Percentiles rank a stretch among this genome's conserved stretches.
These are phyloP conservation scores for Alloteropsis semialata DNA, from an alignment of 176 grass and related monocot genomes.

Conservation along the genomic window DNA sequence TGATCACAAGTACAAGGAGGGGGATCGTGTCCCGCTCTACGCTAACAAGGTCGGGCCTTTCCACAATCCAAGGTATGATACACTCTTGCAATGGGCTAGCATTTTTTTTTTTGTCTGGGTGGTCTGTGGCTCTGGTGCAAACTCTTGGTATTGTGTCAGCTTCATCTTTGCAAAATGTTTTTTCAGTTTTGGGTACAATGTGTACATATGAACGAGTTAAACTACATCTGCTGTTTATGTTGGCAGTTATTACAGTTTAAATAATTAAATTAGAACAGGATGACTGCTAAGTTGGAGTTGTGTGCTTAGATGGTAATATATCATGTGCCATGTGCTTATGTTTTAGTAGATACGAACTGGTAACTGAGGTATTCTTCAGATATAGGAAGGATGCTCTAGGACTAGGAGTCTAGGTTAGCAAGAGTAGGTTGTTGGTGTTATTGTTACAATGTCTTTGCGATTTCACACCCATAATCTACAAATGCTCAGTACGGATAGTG, in stretches of 20 bases:
- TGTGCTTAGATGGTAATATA: background rate
- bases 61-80: slow-evolving; percentile 95
- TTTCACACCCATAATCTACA: background rate
- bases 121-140: too few relatives aligned
- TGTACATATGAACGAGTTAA: background rate
- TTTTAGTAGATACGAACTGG: background rate
- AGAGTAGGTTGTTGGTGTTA: too few relatives aligned
- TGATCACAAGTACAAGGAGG: slow-evolving; percentile 75
- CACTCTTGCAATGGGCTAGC: too few relatives aligned
- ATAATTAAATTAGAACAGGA: too few relatives aligned
- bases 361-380: background rate
- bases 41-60: slow-evolving; percentile 95
- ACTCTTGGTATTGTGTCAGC: too few relatives aligned
- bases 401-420: too few relatives aligned
- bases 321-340: background rate
- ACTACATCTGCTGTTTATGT: background rate
- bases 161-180: background rate
- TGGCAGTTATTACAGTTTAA: too few relatives aligned
- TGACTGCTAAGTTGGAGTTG: too few relatives aligned
- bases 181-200: slow-evolving; percentile 8
- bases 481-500: slow-evolving; percentile 5
- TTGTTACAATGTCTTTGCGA: background rate
- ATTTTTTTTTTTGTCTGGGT: too few relatives aligned
- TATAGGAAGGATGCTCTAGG: background rate
- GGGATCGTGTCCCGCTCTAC: slow-evolving; percentile 81